phyloP scores from a whole-genome alignment of 2,329 filamentous ascomycete species.

The Hortaea werneckii region DNA sequence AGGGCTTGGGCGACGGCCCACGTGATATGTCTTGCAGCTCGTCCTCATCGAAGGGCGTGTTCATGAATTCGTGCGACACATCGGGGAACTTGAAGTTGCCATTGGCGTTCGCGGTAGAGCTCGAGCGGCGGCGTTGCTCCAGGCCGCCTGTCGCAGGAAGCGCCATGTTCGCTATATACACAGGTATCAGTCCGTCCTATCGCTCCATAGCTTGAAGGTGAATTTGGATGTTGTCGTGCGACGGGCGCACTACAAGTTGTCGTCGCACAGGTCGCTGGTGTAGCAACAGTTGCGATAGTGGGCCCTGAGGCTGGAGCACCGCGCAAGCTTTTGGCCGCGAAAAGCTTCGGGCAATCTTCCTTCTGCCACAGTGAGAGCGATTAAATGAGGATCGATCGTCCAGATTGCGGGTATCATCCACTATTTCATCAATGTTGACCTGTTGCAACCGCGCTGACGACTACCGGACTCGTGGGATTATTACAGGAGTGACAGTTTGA shows the following conservation, averaged over 20 bases:
- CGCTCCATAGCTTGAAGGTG: constrained; percentile 1
- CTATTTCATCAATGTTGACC: no score
- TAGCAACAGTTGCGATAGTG: no score
- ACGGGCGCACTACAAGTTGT: neutral
- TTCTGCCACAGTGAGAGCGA: no score
- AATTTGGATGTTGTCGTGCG: neutral
- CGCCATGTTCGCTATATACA: constrained; percentile 10
- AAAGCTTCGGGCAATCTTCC: no score
- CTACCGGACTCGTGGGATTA: no score
- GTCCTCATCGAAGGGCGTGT: constrained; percentile 6
- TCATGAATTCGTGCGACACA: constrained; percentile 28
- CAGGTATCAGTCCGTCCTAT: neutral
- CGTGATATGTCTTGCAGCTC: constrained; percentile 14
- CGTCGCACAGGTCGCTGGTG: neutral
- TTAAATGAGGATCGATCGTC: no score
- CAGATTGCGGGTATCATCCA: no score
- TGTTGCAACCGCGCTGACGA: no score
- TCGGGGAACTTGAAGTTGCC: constrained; percentile 33
- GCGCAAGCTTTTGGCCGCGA: no score
- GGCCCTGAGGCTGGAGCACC: no score
- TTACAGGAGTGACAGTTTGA: no score
- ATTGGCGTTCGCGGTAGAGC: constrained; percentile 12
- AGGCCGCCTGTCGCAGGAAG: constrained; percentile 16
- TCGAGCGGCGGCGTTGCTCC: constrained; percentile 19
- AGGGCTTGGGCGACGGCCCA: constrained; percentile 21